Conservation (phyloP, 129 eudicot species). For the Artemisia tridentata region DNA sequence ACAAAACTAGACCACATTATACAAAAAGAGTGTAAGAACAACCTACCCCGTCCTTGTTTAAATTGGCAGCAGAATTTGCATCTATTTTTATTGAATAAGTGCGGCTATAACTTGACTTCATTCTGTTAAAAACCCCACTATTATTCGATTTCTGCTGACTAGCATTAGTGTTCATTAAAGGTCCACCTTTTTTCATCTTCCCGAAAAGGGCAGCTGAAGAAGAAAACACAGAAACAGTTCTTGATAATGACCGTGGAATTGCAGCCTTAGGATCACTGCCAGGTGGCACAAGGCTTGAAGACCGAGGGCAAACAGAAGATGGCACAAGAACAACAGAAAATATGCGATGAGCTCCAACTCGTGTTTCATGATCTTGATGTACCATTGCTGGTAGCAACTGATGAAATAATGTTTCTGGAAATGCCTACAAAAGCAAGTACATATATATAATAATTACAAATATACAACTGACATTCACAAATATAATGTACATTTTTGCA, state of each 20-base stretch:
- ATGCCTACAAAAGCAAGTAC: conserved; percentile 49
- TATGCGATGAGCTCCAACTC: conserved; percentile 89
- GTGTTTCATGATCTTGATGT: conserved; percentile 84
- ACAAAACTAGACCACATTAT: neutral
- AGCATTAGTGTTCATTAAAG: conserved; percentile 39
- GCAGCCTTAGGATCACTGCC: conserved; percentile 34
- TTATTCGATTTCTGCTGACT: conserved; percentile 35
- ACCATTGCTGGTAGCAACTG: conserved; percentile 94
- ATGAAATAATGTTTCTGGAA: conserved; percentile 94
- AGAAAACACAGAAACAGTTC: conserved; percentile 95
- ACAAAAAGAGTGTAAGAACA: conserved; percentile 9
- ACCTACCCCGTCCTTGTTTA: conserved; percentile 57
- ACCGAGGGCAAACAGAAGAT: conserved; percentile 71
- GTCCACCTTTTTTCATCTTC: conserved; percentile 63
- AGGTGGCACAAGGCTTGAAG: conserved; percentile 32
- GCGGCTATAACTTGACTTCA: conserved; percentile 75
- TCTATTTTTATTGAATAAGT: conserved; percentile 50
- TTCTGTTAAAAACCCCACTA: conserved; percentile 56
- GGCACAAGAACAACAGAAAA: conserved; percentile 98
- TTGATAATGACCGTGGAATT: conserved; percentile 71
- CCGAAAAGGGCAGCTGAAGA: conserved; percentile 97
- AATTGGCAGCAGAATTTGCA: conserved; percentile 34
- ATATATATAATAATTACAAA: neutral
- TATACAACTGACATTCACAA: neutral
- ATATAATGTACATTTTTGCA: neutral